Evolutionary conservation across 352 stramenopile species (phyloP), one percentile per base, ranked within the genome.

Genomic region (Saprolegnia diclina): DNA sequence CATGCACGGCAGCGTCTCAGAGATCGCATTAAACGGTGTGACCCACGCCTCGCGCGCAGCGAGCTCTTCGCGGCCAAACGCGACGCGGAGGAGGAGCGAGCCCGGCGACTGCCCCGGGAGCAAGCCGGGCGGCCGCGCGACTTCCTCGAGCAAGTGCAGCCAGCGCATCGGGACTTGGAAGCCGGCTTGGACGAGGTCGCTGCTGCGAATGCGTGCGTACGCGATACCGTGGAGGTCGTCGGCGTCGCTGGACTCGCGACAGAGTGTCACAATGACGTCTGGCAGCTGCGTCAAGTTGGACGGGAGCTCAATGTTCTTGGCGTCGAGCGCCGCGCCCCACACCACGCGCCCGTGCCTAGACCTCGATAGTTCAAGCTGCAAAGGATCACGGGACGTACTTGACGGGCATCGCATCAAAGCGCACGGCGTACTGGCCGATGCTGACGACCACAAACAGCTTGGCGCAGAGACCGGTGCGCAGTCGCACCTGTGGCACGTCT

Each of bases 31-130:
- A 0, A 89, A 44, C 0, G 87, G 77, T 5, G 78, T 79, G 6
- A 76, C 71, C 85, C 85, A 92, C 0, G 74, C 75, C 6, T 83
- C 66, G 0, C 82, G 76, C 10, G 79, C 82, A 6, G 83, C 82
- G 21, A 89, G 71, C 67, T 92, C 85, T 59, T 89, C 76, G 5
- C 83, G 74, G 5, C 81, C 85, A 77, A 91, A 90, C 0, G 83
- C 85, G 1, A 91, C 40, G 0, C 80, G 74, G 13, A 92, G 32
- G 10, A 92, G 55, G 0, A 92, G 38, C 5, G 78, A 72, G 0
- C 85, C 85, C 10, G 82, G 76, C 0, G 72, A 81, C 29, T 91
- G 81, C 0, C 24, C 89, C 79, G 14, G 89, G 72, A 4, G 81
- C 76, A 50, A 81, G 77, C 46, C 78, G 76, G 4, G 81, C 88